Evolutionary conservation across 495 filamentous ascomycete species (phyloP).

Genomic region (Penicillium fimorum): DNA sequence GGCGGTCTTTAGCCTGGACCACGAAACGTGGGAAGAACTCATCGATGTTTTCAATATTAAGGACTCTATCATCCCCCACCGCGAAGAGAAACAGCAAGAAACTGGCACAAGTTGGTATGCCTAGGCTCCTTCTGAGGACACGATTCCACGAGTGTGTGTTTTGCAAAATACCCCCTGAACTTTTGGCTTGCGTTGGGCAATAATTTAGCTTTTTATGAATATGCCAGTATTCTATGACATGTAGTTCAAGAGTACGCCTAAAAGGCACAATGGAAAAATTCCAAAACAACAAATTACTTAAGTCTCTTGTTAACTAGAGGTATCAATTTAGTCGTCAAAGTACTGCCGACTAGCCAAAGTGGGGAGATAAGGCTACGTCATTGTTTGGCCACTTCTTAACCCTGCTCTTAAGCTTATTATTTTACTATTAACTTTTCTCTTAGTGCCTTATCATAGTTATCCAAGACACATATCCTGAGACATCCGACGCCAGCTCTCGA

Average conservation of each 20-base stretch:
- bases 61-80: constrained; percentile 78
- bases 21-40: constrained; percentile 73
- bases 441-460: not conserved
- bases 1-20: constrained; percentile 81
- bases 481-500: constrained; percentile 19
- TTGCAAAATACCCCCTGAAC: constrained; percentile 17
- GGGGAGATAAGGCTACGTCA: constrained; percentile 5
- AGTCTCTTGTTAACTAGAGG: too few relatives aligned
- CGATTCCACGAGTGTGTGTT: constrained; percentile 7
- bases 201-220: not conserved
- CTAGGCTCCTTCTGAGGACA: constrained; percentile 29
- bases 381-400: not conserved
- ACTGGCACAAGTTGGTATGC: constrained; percentile 76
- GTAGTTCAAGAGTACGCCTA: not conserved
- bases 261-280: not conserved
- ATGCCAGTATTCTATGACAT: not conserved
- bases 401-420: not conserved
- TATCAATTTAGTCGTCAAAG: too few relatives aligned
- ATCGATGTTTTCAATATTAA: constrained; percentile 71
- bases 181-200: not conserved
- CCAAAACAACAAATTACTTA: not conserved
- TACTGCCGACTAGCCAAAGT: too few relatives aligned
- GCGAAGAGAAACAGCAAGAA: constrained; percentile 57
- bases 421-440: not conserved
- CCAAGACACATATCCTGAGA: constrained; percentile 10